These are phyloP conservation scores for Pulveroboletus sp. DNA, from an alignment of 768 basidiomycete species.

Conservation along the genomic window DNA sequence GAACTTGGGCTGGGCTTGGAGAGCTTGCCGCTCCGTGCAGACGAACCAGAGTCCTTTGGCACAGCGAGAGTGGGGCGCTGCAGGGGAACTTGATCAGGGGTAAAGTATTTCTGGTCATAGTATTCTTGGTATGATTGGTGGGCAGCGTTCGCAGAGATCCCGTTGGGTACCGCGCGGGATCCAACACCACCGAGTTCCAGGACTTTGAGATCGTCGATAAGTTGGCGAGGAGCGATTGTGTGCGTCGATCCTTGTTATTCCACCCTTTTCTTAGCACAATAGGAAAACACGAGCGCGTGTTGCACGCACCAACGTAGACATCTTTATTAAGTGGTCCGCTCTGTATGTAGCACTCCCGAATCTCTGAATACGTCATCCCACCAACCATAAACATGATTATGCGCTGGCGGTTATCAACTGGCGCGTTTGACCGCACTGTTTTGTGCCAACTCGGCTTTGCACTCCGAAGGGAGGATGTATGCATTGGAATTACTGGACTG, in stretches of 20 bases:
- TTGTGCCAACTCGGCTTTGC: conserved; percentile 89
- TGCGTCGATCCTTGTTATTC: conserved; percentile 77
- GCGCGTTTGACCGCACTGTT: conserved; percentile 50
- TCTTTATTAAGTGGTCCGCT: conserved; percentile 77
- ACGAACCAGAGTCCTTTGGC: conserved; percentile 23
- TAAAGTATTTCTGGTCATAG: conserved; percentile 76
- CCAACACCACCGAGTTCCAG: conserved; percentile 87
- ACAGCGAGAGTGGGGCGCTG: conserved; percentile 23
- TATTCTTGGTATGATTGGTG: conserved; percentile 63
- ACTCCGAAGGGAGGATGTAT: conserved; percentile 76
- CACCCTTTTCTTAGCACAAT: conserved; percentile 25
- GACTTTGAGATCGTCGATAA: conserved; percentile 82
- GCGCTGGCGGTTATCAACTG: conserved; percentile 61
- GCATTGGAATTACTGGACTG: conserved; percentile 45
- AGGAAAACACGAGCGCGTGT: conserved; percentile 35
- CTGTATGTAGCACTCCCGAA: conserved; percentile 80
- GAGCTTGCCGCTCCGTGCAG: conserved; percentile 19
- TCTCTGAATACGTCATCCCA: conserved; percentile 94
- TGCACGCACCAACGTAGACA: conserved; percentile 73
- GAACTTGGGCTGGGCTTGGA: conserved; percentile 42
- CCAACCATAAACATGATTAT: conserved; percentile 89
- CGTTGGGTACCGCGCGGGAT: conserved; percentile 66
- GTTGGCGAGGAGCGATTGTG: conserved; percentile 72
- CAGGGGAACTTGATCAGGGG: conserved; percentile 32
- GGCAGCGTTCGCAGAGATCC: conserved; percentile 46